Base-by-base conservation (phyloP, 2,329 filamentous ascomycete species). In the Paraphaeosphaeria sporulosa region DNA sequence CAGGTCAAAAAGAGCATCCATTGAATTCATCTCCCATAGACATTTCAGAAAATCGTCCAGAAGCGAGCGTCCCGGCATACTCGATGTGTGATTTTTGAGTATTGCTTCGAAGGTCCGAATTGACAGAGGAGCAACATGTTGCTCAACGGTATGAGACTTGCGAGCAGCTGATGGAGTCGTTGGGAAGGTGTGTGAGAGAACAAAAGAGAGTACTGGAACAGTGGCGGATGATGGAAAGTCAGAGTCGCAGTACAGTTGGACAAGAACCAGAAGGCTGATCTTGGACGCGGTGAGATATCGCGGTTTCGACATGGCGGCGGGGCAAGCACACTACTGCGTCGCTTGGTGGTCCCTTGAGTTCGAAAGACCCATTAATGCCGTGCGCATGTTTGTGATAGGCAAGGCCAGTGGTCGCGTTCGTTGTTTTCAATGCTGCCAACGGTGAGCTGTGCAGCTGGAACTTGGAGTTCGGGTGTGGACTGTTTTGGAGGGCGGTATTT, bases 261-360 rank as follows among this genome's bases (percentile, higher is more conserved):
- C 86, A 55, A 99, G 86, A 57, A 88, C 87, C 57, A 98, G 85
- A 25, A 97, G 84, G 71, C 90, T 90, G 67, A 98, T 86, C 75
- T 95, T 96, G 67, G 92, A 89, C 13, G 94, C 92, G n/a, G 92
- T 96, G 48, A 98, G 85, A 77, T 90, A 96, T 59, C 91, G 90
- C 70, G 90, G 86, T 90, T 94, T 96, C 55, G 66, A 63, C 71
- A 74, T 73, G 30, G 25, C 46, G 50, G 49, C n/a, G 47, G 25
- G 42, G 30, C 21, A 27, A 40, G 21, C 21, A 19, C 49, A 21
- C 34, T 52, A 40, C n/a, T 52, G 34, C 23, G 34, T 40, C 21
- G 10, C 40, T 25, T 19, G 19, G 34, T 40, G 21, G 23, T 4
- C 25, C 30, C 6, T 7, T 23, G n/a, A 17, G 10, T 40, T 9